phyloP scores from a whole-genome alignment of 2,329 filamentous ascomycete genomes.

The Teratosphaeria viscida region DNA sequence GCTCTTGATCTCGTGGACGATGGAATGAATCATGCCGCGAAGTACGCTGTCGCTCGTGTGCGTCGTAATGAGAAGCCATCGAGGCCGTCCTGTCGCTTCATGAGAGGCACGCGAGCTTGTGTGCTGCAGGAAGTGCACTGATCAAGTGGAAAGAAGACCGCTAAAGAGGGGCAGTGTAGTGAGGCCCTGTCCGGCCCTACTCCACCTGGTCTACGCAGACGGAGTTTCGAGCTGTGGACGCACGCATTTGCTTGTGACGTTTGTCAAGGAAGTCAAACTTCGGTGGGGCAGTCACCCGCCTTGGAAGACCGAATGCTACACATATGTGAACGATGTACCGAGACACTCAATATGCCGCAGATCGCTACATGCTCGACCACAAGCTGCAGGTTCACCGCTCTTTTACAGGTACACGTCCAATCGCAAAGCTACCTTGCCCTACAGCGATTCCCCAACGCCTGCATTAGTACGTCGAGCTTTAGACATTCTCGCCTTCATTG shows the following conservation, averaged over 20 bases:
- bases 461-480: background rate
- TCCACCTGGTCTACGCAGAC: background rate
- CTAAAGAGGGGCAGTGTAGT: background rate
- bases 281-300: no score
- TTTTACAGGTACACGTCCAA: background rate
- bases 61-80: conserved; percentile 4
- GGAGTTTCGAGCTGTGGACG: background rate
- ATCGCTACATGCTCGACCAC: background rate
- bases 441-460: background rate
- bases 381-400: background rate
- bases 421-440: background rate
- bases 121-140: background rate
- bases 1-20: background rate
- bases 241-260: background rate
- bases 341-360: background rate
- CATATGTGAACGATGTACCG: background rate
- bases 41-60: conserved; percentile 4
- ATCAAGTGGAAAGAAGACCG: background rate
- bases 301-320: no score
- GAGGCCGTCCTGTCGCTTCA: conserved; percentile 6
- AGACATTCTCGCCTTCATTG: background rate
- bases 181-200: background rate
- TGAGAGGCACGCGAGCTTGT: background rate
- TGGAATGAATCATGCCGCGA: conserved; percentile 14
- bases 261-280: background rate